These are phyloP conservation scores for Schizonepeta tenuifolia DNA, from an alignment of 257 asterid species.

Conservation along the genomic window DNA sequence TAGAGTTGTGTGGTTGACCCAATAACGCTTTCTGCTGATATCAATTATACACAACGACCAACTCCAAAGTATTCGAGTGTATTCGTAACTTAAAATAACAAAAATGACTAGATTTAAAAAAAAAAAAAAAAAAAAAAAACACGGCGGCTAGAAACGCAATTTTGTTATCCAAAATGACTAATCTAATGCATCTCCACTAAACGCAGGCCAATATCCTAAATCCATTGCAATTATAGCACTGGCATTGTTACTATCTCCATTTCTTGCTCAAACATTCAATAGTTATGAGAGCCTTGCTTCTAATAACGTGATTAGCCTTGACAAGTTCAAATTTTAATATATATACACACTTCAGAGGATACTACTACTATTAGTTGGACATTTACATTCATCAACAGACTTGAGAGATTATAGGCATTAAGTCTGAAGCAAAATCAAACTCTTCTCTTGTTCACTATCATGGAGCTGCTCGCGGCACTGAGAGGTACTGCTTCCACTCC, in stretches of 20 bases:
- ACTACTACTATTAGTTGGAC: not conserved
- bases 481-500: conserved; percentile 84
- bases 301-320: not conserved
- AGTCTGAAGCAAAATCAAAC: not conserved
- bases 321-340: not conserved
- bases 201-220: not conserved
- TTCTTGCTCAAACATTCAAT: not conserved
- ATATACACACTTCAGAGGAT: conserved; percentile 11
- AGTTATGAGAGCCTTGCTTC: not conserved
- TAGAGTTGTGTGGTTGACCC: too few species aligned
- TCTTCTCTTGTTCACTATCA: conserved; percentile 25
- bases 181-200: not conserved
- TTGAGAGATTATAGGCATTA: not conserved
- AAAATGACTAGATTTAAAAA: too few species aligned
- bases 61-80: too few species aligned
- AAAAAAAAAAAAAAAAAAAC: too few species aligned
- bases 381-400: conserved; percentile 21
- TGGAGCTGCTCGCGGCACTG: conserved; percentile 59
- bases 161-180: too few species aligned
- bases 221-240: not conserved
- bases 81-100: too few species aligned
- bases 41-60: too few species aligned
- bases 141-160: too few species aligned
- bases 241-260: not conserved
- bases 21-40: too few species aligned